Conservation (phyloP, 2,329 filamentous ascomycete genomes). For the Pseudofabraea citricarpa region DNA sequence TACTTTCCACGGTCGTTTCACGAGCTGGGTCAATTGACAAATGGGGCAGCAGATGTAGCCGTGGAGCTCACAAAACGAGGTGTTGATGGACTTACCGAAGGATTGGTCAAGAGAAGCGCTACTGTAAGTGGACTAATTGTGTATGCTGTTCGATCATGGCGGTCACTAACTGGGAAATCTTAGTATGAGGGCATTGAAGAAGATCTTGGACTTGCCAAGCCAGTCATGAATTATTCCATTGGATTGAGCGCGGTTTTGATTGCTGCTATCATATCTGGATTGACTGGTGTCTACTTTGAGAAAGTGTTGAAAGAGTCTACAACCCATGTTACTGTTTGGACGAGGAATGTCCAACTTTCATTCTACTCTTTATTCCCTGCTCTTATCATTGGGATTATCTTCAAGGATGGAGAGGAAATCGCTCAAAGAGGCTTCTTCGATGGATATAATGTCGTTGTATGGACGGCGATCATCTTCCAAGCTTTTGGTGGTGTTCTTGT, state of each 20-base stretch:
- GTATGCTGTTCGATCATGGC: background rate
- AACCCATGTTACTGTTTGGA: slow-evolving; percentile 76
- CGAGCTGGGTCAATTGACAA: slow-evolving; percentile 63
- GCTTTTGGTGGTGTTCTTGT: slow-evolving; percentile 81
- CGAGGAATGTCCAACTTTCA: slow-evolving; percentile 89
- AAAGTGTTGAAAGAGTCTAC: slow-evolving; percentile 87
- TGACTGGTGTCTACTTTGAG: slow-evolving; percentile 85
- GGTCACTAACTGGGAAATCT: too few species aligned
- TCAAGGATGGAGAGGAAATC: slow-evolving; percentile 82
- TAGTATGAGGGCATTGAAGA: slow-evolving; percentile 65
- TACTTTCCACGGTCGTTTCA: slow-evolving; percentile 78
- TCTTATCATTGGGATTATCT: slow-evolving; percentile 78
- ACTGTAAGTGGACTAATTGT: too few species aligned
- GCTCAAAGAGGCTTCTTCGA: slow-evolving; percentile 85
- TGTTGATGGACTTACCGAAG: slow-evolving; percentile 32
- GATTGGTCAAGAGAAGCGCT: slow-evolving; percentile 66
- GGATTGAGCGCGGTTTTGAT: slow-evolving; percentile 75
- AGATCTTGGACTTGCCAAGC: slow-evolving; percentile 44
- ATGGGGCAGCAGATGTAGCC: slow-evolving; percentile 44
- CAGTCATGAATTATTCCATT: slow-evolving; percentile 69
- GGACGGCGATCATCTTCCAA: slow-evolving; percentile 78
- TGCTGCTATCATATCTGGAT: slow-evolving; percentile 74
- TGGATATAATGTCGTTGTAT: slow-evolving; percentile 90
- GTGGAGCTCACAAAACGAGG: slow-evolving; percentile 45
- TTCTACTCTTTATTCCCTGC: slow-evolving; percentile 92